Base-by-base conservation (phyloP, 2,329 filamentous ascomycete species). In the Nectriaceae sp. region DNA sequence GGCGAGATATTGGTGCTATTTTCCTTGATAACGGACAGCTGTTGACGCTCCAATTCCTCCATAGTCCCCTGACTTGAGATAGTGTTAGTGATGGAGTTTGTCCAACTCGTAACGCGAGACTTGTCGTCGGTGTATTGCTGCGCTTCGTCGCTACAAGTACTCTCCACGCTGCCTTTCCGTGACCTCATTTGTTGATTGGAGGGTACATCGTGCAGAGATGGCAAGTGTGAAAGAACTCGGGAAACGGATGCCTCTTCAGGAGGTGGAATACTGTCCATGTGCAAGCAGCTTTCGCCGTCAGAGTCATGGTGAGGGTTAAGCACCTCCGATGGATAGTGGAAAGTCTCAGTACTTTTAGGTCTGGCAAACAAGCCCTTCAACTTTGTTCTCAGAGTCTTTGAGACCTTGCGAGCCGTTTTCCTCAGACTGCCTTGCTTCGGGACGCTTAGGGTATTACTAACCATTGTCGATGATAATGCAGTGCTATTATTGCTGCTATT, bases 101-200 rank as follows among this genome's bases (percentile, higher is more conserved):
- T 80, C 87, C 87, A 90, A 64, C 87, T 90, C 2, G 86, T 89
- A 42, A 89, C 81, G 19, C 86, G 72, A n/a, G 84, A 87, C 54
- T 73, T 80, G 18, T 82, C 77, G 33, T 80, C 77, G 13, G 67
- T 71, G 1, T 59, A 60, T 42, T 67, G 68, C 35, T 64, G 67
- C 6, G 8, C 33, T 36, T 6, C 66, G 5, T 73, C 71, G 44
- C 69, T 75, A 19, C 55, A 57, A 3, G 78, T 54, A 50, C 76
- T 83, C 50, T 78, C 78, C 4, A 83, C 56, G 52, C 82, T 84
- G 1, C 79, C 81, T 55, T 77, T 71, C 29, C 76, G 75, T 6
- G 81, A 83, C 42, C 68, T 72, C 38, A 80, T 62, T 46, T 75
- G 70, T 40, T 78, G 73, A 29, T 66, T 69, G 0, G 73, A 75